Percentiles rank a stretch among this genome's conserved stretches.
Conservation (phyloP, 768 basidiomycete genomes). For the Pleurotus djamor region DNA sequence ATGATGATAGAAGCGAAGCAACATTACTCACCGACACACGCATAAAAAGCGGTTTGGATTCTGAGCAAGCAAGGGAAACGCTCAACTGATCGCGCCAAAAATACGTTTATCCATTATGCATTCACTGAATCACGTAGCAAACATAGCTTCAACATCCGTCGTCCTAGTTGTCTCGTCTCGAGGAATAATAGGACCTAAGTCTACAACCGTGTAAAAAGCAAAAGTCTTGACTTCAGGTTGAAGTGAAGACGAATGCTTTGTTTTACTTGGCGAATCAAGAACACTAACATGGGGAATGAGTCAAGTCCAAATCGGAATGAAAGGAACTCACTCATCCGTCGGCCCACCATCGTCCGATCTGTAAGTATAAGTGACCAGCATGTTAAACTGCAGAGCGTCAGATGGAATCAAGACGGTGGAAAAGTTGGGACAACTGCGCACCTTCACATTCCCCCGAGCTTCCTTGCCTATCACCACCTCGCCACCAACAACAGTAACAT, state of each 20-base stretch:
- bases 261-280: constrained; percentile 11
- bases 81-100: not conserved
- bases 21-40: too few relatives aligned
- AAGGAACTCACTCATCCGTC: constrained; percentile 53
- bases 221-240: constrained; percentile 82
- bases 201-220: constrained; percentile 84
- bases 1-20: too few relatives aligned
- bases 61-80: too few relatives aligned
- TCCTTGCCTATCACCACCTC: constrained; percentile 86
- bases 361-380: constrained; percentile 94
- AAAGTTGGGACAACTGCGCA: constrained; percentile 29
- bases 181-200: constrained; percentile 70
- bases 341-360: constrained; percentile 82
- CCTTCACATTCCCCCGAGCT: constrained; percentile 76
- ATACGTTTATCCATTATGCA: not conserved
- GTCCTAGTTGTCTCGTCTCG: constrained; percentile 44
- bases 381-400: constrained; percentile 67
- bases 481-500: constrained; percentile 84
- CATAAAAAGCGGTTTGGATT: too few relatives aligned
- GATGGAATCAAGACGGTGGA: not conserved
- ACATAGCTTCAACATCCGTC: constrained; percentile 19
- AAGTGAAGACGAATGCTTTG: constrained; percentile 37
- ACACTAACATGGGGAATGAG: not conserved
- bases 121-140: not conserved
- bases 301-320: constrained; percentile 15